phyloP scores from a whole-genome alignment of 2,329 filamentous ascomycete genomes.

The Lecanicillium sp. region DNA sequence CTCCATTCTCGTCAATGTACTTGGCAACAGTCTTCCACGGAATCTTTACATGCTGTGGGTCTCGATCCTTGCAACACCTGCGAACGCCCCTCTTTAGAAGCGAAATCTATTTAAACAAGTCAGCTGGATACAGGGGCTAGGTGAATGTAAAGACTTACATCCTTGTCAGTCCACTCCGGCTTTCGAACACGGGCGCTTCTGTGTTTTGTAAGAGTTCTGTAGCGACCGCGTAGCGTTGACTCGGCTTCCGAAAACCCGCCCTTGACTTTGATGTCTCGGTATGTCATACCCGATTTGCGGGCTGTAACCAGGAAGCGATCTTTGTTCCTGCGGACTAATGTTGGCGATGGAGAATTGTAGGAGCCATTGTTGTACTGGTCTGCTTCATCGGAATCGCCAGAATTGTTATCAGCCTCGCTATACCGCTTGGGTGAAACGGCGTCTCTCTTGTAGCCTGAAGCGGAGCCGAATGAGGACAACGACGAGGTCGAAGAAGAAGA shows the following conservation, averaged over 20 bases:
- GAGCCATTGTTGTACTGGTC: too few species aligned
- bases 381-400: too few species aligned
- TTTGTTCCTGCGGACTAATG: slow-evolving; percentile 14
- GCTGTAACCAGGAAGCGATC: slow-evolving; percentile 46
- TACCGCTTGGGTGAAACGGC: too few species aligned
- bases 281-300: slow-evolving; percentile 51
- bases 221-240: slow-evolving; percentile 64
- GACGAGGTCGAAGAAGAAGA: too few species aligned
- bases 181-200: slow-evolving; percentile 55
- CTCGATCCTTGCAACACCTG: slow-evolving; percentile 23
- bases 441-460: too few species aligned
- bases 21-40: slow-evolving; percentile 51
- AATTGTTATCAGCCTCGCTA: too few species aligned
- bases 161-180: slow-evolving; percentile 53
- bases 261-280: slow-evolving; percentile 51
- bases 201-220: slow-evolving; percentile 56
- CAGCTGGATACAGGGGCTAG: slow-evolving; percentile 4
- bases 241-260: slow-evolving; percentile 57
- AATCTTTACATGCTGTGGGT: slow-evolving; percentile 28
- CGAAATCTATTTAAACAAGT: slow-evolving; percentile 28
- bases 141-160: slow-evolving; percentile 44
- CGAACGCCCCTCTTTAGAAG: slow-evolving; percentile 37
- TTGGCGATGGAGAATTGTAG: too few species aligned
- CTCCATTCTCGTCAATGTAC: slow-evolving; percentile 43
- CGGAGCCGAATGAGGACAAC: too few species aligned